phyloP scores from a whole-genome alignment of 2,329 filamentous ascomycete species.

The Botrytis cinerea region DNA sequence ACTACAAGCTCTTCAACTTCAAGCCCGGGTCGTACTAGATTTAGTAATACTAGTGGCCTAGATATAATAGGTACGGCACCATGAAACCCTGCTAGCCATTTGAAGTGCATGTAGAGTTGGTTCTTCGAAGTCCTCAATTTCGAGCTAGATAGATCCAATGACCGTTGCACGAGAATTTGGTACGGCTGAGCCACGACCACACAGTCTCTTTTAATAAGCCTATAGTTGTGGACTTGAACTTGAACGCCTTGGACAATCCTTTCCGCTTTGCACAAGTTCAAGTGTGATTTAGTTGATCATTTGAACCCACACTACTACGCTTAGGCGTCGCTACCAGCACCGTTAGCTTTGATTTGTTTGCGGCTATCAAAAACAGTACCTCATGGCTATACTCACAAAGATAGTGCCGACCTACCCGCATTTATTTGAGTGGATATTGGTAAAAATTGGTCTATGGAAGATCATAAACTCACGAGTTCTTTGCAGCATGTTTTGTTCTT shows the following conservation, averaged over 20 bases:
- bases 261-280: neutral
- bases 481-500: neutral
- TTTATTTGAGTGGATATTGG: neutral
- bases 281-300: neutral
- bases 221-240: neutral
- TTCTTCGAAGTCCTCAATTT: neutral
- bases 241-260: neutral
- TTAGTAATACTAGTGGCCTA: neutral
- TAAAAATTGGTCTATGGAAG: neutral
- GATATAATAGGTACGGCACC: neutral
- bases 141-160: neutral
- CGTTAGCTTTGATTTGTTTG: neutral
- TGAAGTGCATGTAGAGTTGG: neutral
- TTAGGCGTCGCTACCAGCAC: neutral
- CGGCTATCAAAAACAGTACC: neutral
- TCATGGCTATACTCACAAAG: neutral
- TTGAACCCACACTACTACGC: neutral
- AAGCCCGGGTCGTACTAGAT: neutral
- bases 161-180: too few relatives aligned
- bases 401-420: neutral
- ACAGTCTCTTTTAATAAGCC: neutral
- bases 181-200: neutral
- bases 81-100: neutral
- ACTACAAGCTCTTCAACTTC: neutral
- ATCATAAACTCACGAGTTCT: neutral